These are phyloP conservation scores for Tieghemostelium lacteum DNA, from an alignment of 78 protist species.

Conservation along the genomic window DNA sequence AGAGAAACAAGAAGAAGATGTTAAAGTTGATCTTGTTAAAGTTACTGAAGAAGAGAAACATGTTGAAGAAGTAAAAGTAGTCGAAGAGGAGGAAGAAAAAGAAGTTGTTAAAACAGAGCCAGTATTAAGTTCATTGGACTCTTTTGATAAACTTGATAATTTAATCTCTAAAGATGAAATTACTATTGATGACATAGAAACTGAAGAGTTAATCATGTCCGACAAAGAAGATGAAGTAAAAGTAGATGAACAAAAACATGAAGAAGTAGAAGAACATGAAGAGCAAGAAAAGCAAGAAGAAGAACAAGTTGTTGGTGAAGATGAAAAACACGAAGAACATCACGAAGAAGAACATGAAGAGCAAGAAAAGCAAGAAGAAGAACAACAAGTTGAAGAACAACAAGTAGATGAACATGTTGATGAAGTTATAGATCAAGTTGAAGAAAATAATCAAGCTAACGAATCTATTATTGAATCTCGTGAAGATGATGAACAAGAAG, in stretches of 20 bases:
- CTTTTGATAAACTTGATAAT: not conserved
- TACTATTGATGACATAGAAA: not conserved
- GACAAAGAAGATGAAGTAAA: not conserved
- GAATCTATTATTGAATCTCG: no score
- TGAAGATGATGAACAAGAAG: not conserved
- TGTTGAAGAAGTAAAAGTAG: not conserved
- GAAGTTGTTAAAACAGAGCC: no score
- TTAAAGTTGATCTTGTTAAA: not conserved
- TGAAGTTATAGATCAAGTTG: not conserved
- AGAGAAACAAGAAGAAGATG: not conserved
- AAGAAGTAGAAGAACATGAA: not conserved
- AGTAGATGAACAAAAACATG: not conserved
- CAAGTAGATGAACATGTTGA: no score
- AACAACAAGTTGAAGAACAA: not conserved
- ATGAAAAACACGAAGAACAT: not conserved
- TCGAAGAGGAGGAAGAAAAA: slow-evolving; percentile 65
- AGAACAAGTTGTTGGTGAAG: not conserved
- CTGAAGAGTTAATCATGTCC: not conserved
- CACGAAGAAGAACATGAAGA: not conserved
- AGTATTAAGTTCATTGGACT: no score
- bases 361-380: not conserved
- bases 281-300: not conserved
- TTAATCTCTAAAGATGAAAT: not conserved
- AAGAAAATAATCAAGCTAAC: no score
- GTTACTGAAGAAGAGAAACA: not conserved